Evolutionary conservation across 2,329 filamentous ascomycete genomes (phyloP).

Genomic region (Leptosphaerulina australis): DNA sequence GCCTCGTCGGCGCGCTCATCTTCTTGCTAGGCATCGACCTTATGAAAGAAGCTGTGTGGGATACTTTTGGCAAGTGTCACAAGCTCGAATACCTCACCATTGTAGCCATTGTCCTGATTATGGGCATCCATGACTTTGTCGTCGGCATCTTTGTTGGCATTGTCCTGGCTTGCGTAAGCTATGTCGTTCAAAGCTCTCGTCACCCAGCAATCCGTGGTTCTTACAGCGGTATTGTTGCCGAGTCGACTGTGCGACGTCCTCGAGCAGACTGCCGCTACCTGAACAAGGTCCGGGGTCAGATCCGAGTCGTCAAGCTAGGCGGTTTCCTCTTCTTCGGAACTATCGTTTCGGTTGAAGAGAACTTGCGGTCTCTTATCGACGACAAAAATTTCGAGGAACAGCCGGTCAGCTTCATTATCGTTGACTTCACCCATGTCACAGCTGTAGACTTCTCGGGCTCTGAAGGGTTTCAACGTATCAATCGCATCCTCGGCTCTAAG

Average conservation of each 20-base stretch:
- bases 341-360: constrained; percentile 91
- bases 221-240: constrained; percentile 88
- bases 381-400: constrained; percentile 77
- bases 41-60: constrained; percentile 83
- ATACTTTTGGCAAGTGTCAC: constrained; percentile 87
- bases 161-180: constrained; percentile 84
- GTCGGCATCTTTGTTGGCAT: constrained; percentile 92
- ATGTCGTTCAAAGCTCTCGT: constrained; percentile 88
- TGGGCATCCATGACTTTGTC: constrained; percentile 97
- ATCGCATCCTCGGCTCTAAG: constrained; percentile 77
- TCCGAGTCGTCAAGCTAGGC: constrained; percentile 86
- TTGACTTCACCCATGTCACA: constrained; percentile 88
- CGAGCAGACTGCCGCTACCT: constrained; percentile 88
- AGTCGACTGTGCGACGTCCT: constrained; percentile 90
- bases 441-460: constrained; percentile 96
- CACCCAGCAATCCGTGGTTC: constrained; percentile 86
- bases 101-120: constrained; percentile 86
- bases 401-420: constrained; percentile 86
- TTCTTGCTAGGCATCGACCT: constrained; percentile 94
- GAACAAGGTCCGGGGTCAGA: constrained; percentile 82
- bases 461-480: constrained; percentile 92
- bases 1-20: constrained; percentile 95
- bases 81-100: constrained; percentile 87
- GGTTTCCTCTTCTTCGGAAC: constrained; percentile 99
- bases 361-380: constrained; percentile 80